These are phyloP conservation scores for Fagopyrum homotropicum DNA, from an alignment of 148 eudicot genomes.

Conservation along the genomic window DNA sequence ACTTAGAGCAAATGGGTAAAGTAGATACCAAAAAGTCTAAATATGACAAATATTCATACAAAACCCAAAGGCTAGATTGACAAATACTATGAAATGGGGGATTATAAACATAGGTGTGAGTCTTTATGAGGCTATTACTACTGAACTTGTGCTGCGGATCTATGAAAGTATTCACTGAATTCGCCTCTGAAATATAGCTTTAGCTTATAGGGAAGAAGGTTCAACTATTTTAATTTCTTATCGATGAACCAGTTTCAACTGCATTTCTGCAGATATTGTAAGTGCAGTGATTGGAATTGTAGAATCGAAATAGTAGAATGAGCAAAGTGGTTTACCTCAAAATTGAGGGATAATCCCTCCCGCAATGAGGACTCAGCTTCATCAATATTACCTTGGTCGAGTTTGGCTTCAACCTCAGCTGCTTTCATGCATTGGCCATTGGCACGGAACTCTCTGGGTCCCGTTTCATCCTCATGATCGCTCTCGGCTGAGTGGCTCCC, in stretches of 20 bases:
- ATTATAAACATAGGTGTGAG: neutral
- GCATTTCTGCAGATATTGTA: neutral
- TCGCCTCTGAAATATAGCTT: neutral
- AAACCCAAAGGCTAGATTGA: too few relatives aligned
- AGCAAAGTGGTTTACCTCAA: slow-evolving; percentile 45
- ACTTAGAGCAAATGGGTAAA: too few relatives aligned
- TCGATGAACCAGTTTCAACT: neutral
- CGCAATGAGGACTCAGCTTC: slow-evolving; percentile 92
- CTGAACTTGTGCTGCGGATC: neutral
- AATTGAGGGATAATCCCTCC: slow-evolving; percentile 89
- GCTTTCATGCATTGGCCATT: slow-evolving; percentile 73
- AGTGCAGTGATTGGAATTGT: neutral
- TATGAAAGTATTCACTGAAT: neutral
- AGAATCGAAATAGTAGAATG: neutral
- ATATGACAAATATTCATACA: too few relatives aligned
- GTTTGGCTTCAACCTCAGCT: slow-evolving; percentile 68
- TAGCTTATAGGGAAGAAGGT: neutral
- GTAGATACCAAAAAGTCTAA: too few relatives aligned
- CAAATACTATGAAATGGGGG: too few relatives aligned
- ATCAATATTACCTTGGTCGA: slow-evolving; percentile 75
- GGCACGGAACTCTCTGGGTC: slow-evolving; percentile 55
- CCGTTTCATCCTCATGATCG: slow-evolving; percentile 37
- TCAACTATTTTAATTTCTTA: neutral
- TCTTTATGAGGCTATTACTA: neutral
- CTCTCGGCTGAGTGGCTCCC: slow-evolving; percentile 30